Evolutionary conservation across 495 filamentous ascomycete genomes (phyloP), one percentile per base, ranked within the genome.

Genomic region (Lasiosphaeria ovina): DNA sequence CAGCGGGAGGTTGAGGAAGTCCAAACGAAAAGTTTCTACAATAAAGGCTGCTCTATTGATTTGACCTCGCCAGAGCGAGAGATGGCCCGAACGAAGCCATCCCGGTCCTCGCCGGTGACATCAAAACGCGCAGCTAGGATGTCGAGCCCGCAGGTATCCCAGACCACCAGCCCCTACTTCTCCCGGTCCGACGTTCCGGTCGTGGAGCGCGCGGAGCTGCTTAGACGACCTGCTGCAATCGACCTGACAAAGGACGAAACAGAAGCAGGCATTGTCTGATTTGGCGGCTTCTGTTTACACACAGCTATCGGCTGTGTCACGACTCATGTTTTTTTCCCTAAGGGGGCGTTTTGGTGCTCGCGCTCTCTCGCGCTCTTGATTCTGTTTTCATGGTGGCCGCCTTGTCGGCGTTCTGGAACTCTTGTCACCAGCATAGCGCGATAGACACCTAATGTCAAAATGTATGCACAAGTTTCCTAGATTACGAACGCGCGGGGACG

Each of bases 211-310:
- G 56, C 52, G 9, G 45, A 57, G 54, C 14, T 62, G 31, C 45
- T 62, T 16, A 16, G 42, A 16, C 8, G 47, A 7, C 6, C 52
- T 4, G 52, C 36, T 10, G 34, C 36, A 6, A 58, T 62, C 35
- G 60, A 62, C 34, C 60, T 62, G 0, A 58, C 60, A 1, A 32
- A 61, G 17, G 59, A 61, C 14, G 51, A 56, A 45, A 45, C 2
- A 24, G 24, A 24, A 24, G 24, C 24, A 42, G 38, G 38, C 12
- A 42, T 42, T 42, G 38, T 42, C 38, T 8, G 38, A 42, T 42
- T 42, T 42, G 38, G 7, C 12, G 38, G 38, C 38, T 3, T 42
- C 38, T 42, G 12, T 8, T 8, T 42, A 12, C 38, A 12, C 38
- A 7, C 1, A 42, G 38, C 38, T 8, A 42, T 42, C 2, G 2